Evolutionary conservation across 257 asterid species (phyloP), one percentile per base, ranked within the genome.

Genomic region (Scutellaria galericulata): DNA sequence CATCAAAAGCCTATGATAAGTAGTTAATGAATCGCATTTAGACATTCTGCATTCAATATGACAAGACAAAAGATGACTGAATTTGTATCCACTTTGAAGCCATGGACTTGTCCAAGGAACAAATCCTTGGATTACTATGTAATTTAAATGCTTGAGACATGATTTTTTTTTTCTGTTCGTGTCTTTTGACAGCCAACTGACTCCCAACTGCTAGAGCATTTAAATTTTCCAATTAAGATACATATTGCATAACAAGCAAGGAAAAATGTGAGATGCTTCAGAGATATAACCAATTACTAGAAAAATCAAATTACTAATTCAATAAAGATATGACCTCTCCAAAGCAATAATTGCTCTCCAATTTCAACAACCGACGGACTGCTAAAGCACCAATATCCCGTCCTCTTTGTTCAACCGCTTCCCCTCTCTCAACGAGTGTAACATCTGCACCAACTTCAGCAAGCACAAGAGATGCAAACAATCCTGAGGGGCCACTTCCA

Each of bases 391-490:
- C 98, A 77, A 94, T 91, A 56, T 94, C 98, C 27, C 98, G 90
- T 22, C 99, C 99, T 79, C 99, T 88, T 78, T 86, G 90, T 71
- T 94, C 99, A 73, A 91, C 99, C 2, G 99, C 85, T 78, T 94
- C 83, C 70, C 99, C 99, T 83, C 99, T 87, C 87, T 91, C 99
- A 57, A 94, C 39, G 46, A 94, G 76, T 9, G 98, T 86, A 68
- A 94, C 98, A 81, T 94, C 91, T 15, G 92, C 99, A 60, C 99
- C 99, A 81, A 85, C 83, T 83, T 91, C 99, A 79, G 98, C 98
- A 62, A 94, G 97, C 76, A 91, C 99, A 59, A 94, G 97, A 72
- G 98, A 83, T 73, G 99, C 96, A 83, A 91, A 94, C 79, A 94
- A 80, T 70, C 99, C 99, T 10, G 98, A 86, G 44, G 98, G 98